phyloP scores from a whole-genome alignment of 2,329 filamentous ascomycete species.

The Aspergillus eucalypticola region DNA sequence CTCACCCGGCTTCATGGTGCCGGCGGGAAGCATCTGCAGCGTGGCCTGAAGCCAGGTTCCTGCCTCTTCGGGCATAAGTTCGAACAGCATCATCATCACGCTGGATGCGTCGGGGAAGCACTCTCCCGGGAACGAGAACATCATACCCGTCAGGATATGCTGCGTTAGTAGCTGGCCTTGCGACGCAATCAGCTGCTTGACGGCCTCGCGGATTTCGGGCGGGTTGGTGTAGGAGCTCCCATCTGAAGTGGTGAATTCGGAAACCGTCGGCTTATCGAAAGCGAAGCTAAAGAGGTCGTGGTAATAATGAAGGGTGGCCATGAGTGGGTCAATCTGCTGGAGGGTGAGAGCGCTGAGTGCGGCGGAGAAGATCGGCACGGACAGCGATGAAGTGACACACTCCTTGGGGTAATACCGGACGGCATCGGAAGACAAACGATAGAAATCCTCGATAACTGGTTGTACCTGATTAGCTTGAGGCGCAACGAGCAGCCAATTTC shows the following conservation, averaged over 20 bases:
- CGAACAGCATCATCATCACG: conserved; percentile 85
- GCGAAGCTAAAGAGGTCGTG: conserved; percentile 90
- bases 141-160: conserved; percentile 93
- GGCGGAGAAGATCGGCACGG: conserved; percentile 81
- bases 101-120: conserved; percentile 94
- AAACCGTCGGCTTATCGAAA: conserved; percentile 64
- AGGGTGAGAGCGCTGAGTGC: conserved; percentile 82
- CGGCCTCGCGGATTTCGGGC: conserved; percentile 68
- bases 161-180: conserved; percentile 81
- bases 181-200: conserved; percentile 68
- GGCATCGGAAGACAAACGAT: conserved; percentile 86
- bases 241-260: conserved; percentile 62
- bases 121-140: conserved; percentile 96
- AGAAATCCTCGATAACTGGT: conserved; percentile 89
- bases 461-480: conserved; percentile 8
- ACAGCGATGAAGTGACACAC: conserved; percentile 75
- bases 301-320: conserved; percentile 88
- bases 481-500: neutral
- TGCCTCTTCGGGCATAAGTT: conserved; percentile 78
- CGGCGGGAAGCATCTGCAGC: conserved; percentile 77
- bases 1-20: conserved; percentile 77
- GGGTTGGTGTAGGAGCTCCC: conserved; percentile 61
- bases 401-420: conserved; percentile 88
- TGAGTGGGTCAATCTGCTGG: conserved; percentile 87
- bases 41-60: conserved; percentile 81